Base-by-base conservation (phyloP, 148 eudicot genomes). In the Simmondsia chinensis region DNA sequence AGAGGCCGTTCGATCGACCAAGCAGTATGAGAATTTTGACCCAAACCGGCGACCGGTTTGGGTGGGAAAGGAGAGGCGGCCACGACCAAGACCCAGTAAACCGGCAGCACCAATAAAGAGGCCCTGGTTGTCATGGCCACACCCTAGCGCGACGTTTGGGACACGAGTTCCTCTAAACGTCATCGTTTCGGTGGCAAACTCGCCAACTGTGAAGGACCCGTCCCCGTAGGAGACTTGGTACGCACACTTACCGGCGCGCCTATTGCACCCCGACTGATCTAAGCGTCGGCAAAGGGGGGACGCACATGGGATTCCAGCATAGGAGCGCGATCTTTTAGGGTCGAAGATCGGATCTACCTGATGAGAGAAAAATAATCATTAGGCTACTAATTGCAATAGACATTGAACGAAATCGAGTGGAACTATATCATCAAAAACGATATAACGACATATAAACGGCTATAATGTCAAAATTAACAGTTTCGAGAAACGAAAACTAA, bases 111-210 rank as follows among this genome's bases (percentile, higher is more conserved):
- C 99, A 1, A 77, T 73, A 39, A 93, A 93, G 0, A 86, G 50
- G 0, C 99, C 99, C 33, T 93, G 79, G 22, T 93, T 93, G 32
- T 86, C 94, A 39, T 86, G 99, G 6, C 99, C 99, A n/a, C 99
- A 93, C 0, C 99, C 99, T 0, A 93, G 23, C 43, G 99, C 89
- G 2, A 93, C 67, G 42, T 82, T 79, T 10, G 56, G 73, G 1
- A 93, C 86, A 11, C 60, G 61, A 0, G 33, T 32, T 8, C 75
- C 19, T 0, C 99, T 63, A 31, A 93, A 93, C 52, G 96, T 82
- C 56, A 93, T 73, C 38, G 99, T 93, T 62, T 93, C 99, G 16
- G 77, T 69, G 1, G 94, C 83, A 56, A 74, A 93, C 8, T 86
- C 89, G 0, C 99, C 99, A 13, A 69, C 41, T 0, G 99, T 93